Evolutionary conservation across 225 moss, liverwort and hornwort genomes (phyloP), one percentile per base, ranked within the genome.

Genomic region (Takakia lepidozioides): DNA sequence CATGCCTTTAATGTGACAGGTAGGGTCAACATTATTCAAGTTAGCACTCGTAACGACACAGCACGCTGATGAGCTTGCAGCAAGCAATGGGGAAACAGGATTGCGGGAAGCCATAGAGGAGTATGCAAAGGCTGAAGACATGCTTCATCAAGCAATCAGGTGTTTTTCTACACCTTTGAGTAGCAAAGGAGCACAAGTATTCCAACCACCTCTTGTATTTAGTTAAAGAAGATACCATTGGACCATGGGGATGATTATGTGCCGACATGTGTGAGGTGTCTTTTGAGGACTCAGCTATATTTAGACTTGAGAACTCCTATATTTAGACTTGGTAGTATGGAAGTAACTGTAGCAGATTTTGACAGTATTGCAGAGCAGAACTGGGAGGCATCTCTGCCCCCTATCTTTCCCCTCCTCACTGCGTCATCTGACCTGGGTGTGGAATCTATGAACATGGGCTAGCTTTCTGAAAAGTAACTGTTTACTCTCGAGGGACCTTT

Each of bases 1-100:
- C 18, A 2, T 10, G 18, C 36, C 19, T 60, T 15, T n/a, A n/a
- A n/a, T n/a, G n/a, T 3, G 6, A 15, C 82, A 90, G 93, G 51
- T 95, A 36, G 93, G 90, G 32, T 79, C 82, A 38, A 86, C 84
- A 27, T 71, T 95, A 64, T 90, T 69, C 64, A 95, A 95, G 69
- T 59, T 86, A 72, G 93, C 80, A 65, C 73, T 82, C 43, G 86
- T 95, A 41, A 75, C 72, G 34, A 82, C 86, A 14, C 86, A 86
- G 60, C 84, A 70, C 15, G 86, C 76, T 51, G 75, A 80, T 54
- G 72, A 70, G 25, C 64, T 82, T 74, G 54, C 59, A 26, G 69
- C 70, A 27, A 69, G 59, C 20, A 73, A 66, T 62, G 69, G 39
- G 2, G 25, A 29, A 30, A 51, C 52, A 19, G 59, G 44, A 16